phyloP scores from a whole-genome alignment of 108 stramenopile species.

The Cyclotella baltica region DNA sequence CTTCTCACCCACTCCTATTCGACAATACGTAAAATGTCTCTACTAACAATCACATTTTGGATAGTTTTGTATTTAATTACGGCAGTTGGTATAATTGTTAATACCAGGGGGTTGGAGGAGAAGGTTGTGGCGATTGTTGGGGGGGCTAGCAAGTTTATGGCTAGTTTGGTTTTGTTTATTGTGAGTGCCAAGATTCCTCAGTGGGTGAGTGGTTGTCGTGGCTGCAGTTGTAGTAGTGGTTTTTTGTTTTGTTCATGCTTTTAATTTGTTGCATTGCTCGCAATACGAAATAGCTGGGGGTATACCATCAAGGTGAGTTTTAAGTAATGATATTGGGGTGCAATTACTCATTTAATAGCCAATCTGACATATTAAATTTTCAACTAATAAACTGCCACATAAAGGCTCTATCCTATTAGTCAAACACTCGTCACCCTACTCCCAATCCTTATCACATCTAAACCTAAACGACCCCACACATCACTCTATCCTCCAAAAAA shows the following conservation, averaged over 20 bases:
- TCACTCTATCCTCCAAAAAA: slow-evolving; percentile 8
- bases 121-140: slow-evolving; percentile 38
- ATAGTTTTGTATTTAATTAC: slow-evolving; percentile 26
- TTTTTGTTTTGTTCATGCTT: neutral
- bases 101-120: slow-evolving; percentile 37
- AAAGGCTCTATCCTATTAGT: slow-evolving; percentile 46
- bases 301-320: slow-evolving; percentile 50
- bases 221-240: too few species aligned
- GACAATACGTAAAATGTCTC: slow-evolving; percentile 23
- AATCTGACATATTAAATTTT: too few species aligned
- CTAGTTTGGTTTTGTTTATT: slow-evolving; percentile 31
- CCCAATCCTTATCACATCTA: slow-evolving; percentile 16
- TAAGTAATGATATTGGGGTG: too few species aligned
- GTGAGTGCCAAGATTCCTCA: slow-evolving; percentile 49
- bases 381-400: too few species aligned
- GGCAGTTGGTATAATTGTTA: slow-evolving; percentile 18
- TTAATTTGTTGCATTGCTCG: neutral
- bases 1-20: slow-evolving; percentile 9
- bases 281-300: slow-evolving; percentile 36
- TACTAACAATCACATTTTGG: slow-evolving; percentile 24
- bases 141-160: slow-evolving; percentile 30
- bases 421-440: slow-evolving; percentile 39
- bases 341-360: too few species aligned
- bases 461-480: slow-evolving; percentile 9
- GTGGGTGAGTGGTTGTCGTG: slow-evolving; percentile 42